These are phyloP conservation scores for Dendrobium chrysotoxum DNA, from an alignment of 106 monocot species.

Conservation along the genomic window DNA sequence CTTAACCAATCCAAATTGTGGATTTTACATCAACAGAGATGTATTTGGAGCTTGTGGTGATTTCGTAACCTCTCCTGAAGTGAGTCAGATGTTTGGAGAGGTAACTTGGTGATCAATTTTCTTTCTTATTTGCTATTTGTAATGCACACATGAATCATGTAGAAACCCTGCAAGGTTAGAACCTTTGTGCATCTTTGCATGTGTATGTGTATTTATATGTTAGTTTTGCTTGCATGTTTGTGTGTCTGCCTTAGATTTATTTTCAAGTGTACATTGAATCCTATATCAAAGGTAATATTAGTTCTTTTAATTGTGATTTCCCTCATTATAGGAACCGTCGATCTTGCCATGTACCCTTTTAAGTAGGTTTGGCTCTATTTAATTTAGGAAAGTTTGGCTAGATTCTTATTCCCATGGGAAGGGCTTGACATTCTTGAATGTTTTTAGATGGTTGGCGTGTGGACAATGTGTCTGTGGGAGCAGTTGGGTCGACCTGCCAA, in stretches of 20 bases:
- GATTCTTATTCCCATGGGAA: not conserved
- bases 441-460: slow-evolving; percentile 86
- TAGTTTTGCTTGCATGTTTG: not conserved
- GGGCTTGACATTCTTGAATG: not conserved
- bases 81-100: slow-evolving; percentile 99
- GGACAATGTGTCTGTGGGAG: slow-evolving; percentile 95
- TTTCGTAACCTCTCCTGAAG: slow-evolving; percentile 95
- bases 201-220: not conserved
- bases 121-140: not conserved
- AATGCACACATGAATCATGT: not conserved
- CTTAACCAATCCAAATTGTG: slow-evolving; percentile 84
- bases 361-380: not conserved
- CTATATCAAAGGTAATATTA: not conserved
- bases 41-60: slow-evolving; percentile 89
- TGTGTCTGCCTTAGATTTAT: not conserved
- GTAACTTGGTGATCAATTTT: slow-evolving; percentile 21
- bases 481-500: slow-evolving; percentile 79
- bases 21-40: slow-evolving; percentile 84
- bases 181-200: not conserved
- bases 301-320: not conserved
- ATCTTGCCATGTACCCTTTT: not conserved
- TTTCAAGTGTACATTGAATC: not conserved
- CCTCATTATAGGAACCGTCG: not conserved
- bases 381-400: not conserved
- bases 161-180: not conserved